Evolutionary conservation across 78 protist genomes (phyloP), one percentile per base, ranked within the genome.

Genomic region (Mantamonas sphyraenae): DNA sequence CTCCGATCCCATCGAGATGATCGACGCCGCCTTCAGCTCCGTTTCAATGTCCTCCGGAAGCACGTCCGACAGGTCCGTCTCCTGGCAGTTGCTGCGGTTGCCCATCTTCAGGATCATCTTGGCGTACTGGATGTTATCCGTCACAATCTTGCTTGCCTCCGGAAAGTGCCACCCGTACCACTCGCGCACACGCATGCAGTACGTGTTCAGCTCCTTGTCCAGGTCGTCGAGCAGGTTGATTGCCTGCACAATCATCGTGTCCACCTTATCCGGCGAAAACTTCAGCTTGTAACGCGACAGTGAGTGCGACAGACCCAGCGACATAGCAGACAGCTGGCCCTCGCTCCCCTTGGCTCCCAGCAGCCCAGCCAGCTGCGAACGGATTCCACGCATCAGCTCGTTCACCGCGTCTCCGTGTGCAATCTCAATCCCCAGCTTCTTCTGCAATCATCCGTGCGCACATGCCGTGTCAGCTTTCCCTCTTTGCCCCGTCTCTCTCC

Each of bases 101-200:
- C 90, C 87, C 90, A 93, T 86, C 40, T 31, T 59, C 50, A 59
- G 64, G 47, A 85, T 82, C 33, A 56, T 47, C 47, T 79, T 63
- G 43, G 94, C 92, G 66, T 81, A 95, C 31, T 73, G 75, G 14
- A 89, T 31, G 43, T 91, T 87, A 76, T 88, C 96, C 35, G 87
- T 19, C 10, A 94, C 73, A 37, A 90, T 61, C 84, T 89, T 92
- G 59, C 77, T 74, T 55, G 92, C n/a, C 71, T 95, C 98, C 55
- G 98, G 99, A 93, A 95, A 97, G 79, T 94, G 98, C 97, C 95
- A 92, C 10, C 96, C 97, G 82, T 91, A 97, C 98, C 98, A 97
- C 72, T 97, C 99, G 64, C 94, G 83, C 66, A 89, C 95, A 57
- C 99, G 86, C 99, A 96, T 96, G 35, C 88, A 86, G 67, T 91